These are phyloP conservation scores for Penicillium sp. DNA, from an alignment of 2,329 filamentous ascomycete genomes.

Conservation along the genomic window DNA sequence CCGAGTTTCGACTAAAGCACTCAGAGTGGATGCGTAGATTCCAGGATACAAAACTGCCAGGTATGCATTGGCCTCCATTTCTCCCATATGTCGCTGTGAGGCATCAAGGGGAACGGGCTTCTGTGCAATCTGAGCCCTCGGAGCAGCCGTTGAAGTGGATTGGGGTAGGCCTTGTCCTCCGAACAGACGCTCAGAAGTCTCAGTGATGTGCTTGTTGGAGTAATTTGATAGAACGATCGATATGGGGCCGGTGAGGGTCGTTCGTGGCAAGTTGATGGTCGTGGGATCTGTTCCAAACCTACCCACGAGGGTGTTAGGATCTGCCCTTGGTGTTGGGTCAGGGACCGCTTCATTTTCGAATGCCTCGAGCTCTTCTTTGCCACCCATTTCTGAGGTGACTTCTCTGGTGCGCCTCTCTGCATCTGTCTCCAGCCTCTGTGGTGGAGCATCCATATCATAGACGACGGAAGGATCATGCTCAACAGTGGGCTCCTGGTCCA, in stretches of 20 bases:
- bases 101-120: conserved; percentile 60
- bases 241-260: conserved; percentile 71
- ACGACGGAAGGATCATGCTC: conserved; percentile 29
- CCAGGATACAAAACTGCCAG: conserved; percentile 63
- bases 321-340: conserved; percentile 59
- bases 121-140: conserved; percentile 53
- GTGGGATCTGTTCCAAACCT: conserved; percentile 72
- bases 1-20: conserved; percentile 60
- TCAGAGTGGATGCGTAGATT: conserved; percentile 60
- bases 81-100: conserved; percentile 58
- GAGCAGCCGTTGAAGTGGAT: conserved; percentile 70
- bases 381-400: conserved; percentile 42
- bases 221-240: conserved; percentile 66
- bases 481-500: conserved; percentile 16
- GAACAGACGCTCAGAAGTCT: conserved; percentile 72
- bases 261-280: conserved; percentile 73
- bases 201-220: conserved; percentile 72
- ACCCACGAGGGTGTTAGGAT: conserved; percentile 74
- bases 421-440: conserved; percentile 29
- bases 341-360: conserved; percentile 44
- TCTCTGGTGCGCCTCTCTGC: conserved; percentile 39
- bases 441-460: conserved; percentile 33
- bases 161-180: conserved; percentile 76
- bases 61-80: conserved; percentile 64
- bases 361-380: conserved; percentile 47